A percentile compares a stretch with the other conserved stretches of the same genome.
These are phyloP conservation scores for Globisporangium heterothallicum DNA, from an alignment of 352 stramenopile genomes.

Conservation along the genomic window DNA sequence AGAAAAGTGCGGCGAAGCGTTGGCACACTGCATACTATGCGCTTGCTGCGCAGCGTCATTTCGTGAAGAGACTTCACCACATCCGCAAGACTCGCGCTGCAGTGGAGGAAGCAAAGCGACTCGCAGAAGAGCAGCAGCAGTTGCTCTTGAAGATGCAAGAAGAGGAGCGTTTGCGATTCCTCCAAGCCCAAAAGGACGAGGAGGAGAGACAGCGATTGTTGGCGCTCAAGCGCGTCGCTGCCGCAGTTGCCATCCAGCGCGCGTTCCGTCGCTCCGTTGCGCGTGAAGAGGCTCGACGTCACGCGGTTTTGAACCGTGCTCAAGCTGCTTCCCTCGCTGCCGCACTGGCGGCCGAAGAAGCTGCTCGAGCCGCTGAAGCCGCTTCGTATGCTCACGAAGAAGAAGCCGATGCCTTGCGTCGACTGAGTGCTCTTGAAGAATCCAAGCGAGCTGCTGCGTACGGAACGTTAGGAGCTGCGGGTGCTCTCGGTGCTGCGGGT, in stretches of 20 bases:
- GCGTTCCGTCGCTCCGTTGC: slow-evolving; percentile 59
- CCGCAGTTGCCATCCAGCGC: slow-evolving; percentile 62
- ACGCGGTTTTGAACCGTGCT: slow-evolving; percentile 58
- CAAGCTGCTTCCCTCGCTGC: slow-evolving; percentile 70
- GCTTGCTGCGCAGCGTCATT: slow-evolving; percentile 74
- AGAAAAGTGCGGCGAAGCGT: slow-evolving; percentile 76
- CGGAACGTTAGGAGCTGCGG: slow-evolving; percentile 46
- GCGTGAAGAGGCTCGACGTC: slow-evolving; percentile 67
- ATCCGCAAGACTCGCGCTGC: slow-evolving; percentile 77
- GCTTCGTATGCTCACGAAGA: slow-evolving; percentile 65
- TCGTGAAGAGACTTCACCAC: slow-evolving; percentile 70
- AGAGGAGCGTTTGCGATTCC: slow-evolving; percentile 51
- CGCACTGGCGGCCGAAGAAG: slow-evolving; percentile 69
- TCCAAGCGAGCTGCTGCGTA: slow-evolving; percentile 34
- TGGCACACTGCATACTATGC: slow-evolving; percentile 68
- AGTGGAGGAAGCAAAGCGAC: slow-evolving; percentile 70
- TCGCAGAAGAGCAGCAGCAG: slow-evolving; percentile 61
- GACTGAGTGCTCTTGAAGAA: slow-evolving; percentile 60
- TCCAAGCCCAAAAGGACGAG: slow-evolving; percentile 60
- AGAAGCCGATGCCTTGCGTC: slow-evolving; percentile 73
- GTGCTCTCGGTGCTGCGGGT: slow-evolving; percentile 49
- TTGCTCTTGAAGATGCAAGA: slow-evolving; percentile 61
- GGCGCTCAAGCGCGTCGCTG: slow-evolving; percentile 44
- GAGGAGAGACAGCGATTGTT: slow-evolving; percentile 56
- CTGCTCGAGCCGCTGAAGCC: slow-evolving; percentile 61